Percentiles rank a stretch among this genome's conserved stretches.
These are phyloP conservation scores for Yamadazyma aaseri DNA, from an alignment of 1,139 yeast species.

Conservation along the genomic window DNA sequence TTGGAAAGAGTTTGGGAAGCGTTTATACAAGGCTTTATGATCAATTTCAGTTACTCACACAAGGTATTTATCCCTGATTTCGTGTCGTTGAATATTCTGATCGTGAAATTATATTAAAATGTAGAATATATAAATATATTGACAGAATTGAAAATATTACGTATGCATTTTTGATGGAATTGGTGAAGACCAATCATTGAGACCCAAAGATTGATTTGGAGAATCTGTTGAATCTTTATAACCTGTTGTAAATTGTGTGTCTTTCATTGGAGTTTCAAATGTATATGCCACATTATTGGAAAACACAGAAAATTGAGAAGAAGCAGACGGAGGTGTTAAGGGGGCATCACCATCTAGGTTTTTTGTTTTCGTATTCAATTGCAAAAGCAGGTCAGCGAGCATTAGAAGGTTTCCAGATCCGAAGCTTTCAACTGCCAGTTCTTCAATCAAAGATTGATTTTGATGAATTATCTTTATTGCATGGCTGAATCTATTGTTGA, in stretches of 20 bases:
- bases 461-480: slow-evolving; percentile 28
- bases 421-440: slow-evolving; percentile 14
- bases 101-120: slow-evolving; percentile 2
- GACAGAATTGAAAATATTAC: slow-evolving; percentile 5
- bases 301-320: slow-evolving; percentile 40
- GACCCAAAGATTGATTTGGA: slow-evolving; percentile 3
- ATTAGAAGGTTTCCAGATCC: slow-evolving; percentile 19
- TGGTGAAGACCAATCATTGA: slow-evolving; percentile 11
- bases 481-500: slow-evolving; percentile 25
- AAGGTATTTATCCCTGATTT: slow-evolving; percentile 67
- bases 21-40: slow-evolving; percentile 89
- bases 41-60: slow-evolving; percentile 90
- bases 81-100: background rate
- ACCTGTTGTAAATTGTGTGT: slow-evolving; percentile 1
- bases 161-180: slow-evolving; percentile 11
- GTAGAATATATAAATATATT: background rate
- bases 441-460: slow-evolving; percentile 19
- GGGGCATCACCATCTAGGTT: too few species aligned
- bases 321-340: slow-evolving; percentile 43
- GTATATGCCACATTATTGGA: slow-evolving; percentile 16
- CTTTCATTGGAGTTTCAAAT: slow-evolving; percentile 11
- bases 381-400: slow-evolving; percentile 28
- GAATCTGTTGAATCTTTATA: slow-evolving; percentile 4
- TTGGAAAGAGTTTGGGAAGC: slow-evolving; percentile 83
- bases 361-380: too few species aligned